A percentile compares a stretch with the other conserved stretches of the same genome.
These are phyloP conservation scores for Penicillium lagena DNA, from an alignment of 495 filamentous ascomycete species.

Conservation along the genomic window DNA sequence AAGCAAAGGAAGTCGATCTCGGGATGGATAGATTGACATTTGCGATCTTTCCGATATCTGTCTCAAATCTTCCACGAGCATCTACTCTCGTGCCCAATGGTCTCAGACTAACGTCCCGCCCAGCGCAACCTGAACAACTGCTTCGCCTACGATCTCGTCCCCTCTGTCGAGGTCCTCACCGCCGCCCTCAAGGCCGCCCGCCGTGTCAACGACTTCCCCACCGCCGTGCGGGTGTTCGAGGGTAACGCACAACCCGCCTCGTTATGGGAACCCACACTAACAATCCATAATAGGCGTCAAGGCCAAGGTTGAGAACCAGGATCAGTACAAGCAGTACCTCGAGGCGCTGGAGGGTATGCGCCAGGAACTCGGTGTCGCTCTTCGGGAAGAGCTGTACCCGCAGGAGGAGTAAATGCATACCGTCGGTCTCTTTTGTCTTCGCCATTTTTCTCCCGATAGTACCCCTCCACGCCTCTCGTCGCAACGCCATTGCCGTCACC, in stretches of 20 bases:
- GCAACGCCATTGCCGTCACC: constrained; percentile 7
- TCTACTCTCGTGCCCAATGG: background rate
- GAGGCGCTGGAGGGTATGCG: constrained; percentile 84
- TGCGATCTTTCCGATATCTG: constrained; percentile 4
- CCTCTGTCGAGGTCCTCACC: constrained; percentile 83
- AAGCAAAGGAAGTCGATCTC: constrained; percentile 21
- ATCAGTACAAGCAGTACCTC: constrained; percentile 97
- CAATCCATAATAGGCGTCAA: constrained; percentile 67
- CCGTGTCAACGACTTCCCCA: constrained; percentile 97
- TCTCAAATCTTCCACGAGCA: background rate
- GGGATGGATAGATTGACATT: background rate
- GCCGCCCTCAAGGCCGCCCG: constrained; percentile 88
- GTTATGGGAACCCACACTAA: too few relatives aligned
- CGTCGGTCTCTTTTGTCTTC: constrained; percentile 10
- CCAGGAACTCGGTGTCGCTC: constrained; percentile 83
- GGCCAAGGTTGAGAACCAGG: constrained; percentile 97
- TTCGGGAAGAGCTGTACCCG: constrained; percentile 95
- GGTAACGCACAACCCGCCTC: constrained; percentile 43
- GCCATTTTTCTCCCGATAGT: constrained; percentile 14
- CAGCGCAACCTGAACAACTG: constrained; percentile 99
- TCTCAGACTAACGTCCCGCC: background rate
- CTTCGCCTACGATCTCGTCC: constrained; percentile 99
- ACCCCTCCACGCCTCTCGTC: constrained; percentile 3
- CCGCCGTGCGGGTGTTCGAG: constrained; percentile 96
- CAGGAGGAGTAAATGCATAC: constrained; percentile 50